Conservation (phyloP, 2,329 filamentous ascomycete genomes). For the Colletotrichum spinosum region DNA sequence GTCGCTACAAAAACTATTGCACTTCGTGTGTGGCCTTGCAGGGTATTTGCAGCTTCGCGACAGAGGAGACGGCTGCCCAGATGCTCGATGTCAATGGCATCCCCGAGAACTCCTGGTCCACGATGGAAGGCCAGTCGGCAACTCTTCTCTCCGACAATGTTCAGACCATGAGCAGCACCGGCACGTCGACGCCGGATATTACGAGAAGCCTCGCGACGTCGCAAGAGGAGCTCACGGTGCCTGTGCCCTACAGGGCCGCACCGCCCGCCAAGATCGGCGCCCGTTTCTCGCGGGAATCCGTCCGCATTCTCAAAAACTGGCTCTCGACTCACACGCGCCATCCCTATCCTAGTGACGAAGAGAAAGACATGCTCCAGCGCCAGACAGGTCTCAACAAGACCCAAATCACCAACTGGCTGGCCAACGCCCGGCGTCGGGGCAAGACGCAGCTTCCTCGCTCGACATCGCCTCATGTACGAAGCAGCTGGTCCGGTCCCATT, state of each 20-base stretch:
- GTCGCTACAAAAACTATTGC: constrained; percentile 70
- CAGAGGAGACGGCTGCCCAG: constrained; percentile 8
- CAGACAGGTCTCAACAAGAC: constrained; percentile 84
- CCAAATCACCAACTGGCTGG: constrained; percentile 93
- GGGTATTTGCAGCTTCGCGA: constrained; percentile 68
- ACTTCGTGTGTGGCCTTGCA: constrained; percentile 71
- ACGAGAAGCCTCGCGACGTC: constrained; percentile 38
- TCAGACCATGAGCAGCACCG: constrained; percentile 37
- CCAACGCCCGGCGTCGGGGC: constrained; percentile 85
- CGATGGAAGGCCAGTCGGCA: constrained; percentile 43
- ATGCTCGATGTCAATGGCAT: constrained; percentile 38
- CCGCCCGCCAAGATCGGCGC: constrained; percentile 73
- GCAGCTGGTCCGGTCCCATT: constrained; percentile 71
- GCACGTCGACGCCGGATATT: constrained; percentile 42
- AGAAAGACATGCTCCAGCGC: constrained; percentile 82
- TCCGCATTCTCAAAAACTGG: constrained; percentile 88
- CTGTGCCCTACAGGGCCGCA: constrained; percentile 42
- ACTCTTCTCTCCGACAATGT: constrained; percentile 45
- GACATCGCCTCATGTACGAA: constrained; percentile 75
- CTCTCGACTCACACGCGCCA: constrained; percentile 82
- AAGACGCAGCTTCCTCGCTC: constrained; percentile 78
- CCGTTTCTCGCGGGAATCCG: constrained; percentile 83
- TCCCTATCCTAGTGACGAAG: constrained; percentile 88
- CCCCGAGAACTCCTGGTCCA: constrained; percentile 42
- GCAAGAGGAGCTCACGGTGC: constrained; percentile 39